Conservation (phyloP, 352 stramenopile genomes). For the Pythium insidiosum region DNA sequence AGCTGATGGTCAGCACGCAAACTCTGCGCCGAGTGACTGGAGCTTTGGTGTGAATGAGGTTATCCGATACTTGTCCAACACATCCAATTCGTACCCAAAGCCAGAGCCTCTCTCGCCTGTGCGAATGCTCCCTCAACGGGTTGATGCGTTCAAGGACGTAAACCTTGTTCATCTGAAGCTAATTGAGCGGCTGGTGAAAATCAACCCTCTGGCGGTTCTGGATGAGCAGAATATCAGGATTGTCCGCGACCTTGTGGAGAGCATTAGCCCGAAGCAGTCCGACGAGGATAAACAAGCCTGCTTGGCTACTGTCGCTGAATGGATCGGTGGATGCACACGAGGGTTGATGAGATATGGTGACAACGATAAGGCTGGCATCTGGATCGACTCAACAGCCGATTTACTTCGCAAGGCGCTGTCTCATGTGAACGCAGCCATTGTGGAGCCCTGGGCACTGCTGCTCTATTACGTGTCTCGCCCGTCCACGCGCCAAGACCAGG, state of each 20-base stretch:
- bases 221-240: constrained; percentile 13
- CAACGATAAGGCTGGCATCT: constrained; percentile 4
- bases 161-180: constrained; percentile 30
- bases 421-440: constrained; percentile 46
- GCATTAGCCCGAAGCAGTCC: constrained; percentile 26
- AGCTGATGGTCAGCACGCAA: constrained; percentile 56
- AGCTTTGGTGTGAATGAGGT: constrained; percentile 68
- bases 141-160: constrained; percentile 24
- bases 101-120: constrained; percentile 39
- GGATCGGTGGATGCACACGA: constrained; percentile 33
- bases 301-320: constrained; percentile 48
- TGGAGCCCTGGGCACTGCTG: constrained; percentile 50
- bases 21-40: constrained; percentile 62
- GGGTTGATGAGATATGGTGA: constrained; percentile 24
- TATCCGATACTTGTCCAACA: constrained; percentile 39
- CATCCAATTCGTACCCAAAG: constrained; percentile 34
- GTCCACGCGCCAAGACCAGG: constrained; percentile 16
- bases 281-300: constrained; percentile 58
- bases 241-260: constrained; percentile 24
- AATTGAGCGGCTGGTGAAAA: constrained; percentile 37
- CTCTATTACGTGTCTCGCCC: constrained; percentile 37
- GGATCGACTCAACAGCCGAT: constrained; percentile 13
- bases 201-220: constrained; percentile 27
- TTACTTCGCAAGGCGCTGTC: constrained; percentile 37
- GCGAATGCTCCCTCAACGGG: constrained; percentile 42